Evolutionary conservation across 2,329 filamentous ascomycete genomes (phyloP), one percentile per base, ranked within the genome.

Genomic region (Aureobasidium lini): DNA sequence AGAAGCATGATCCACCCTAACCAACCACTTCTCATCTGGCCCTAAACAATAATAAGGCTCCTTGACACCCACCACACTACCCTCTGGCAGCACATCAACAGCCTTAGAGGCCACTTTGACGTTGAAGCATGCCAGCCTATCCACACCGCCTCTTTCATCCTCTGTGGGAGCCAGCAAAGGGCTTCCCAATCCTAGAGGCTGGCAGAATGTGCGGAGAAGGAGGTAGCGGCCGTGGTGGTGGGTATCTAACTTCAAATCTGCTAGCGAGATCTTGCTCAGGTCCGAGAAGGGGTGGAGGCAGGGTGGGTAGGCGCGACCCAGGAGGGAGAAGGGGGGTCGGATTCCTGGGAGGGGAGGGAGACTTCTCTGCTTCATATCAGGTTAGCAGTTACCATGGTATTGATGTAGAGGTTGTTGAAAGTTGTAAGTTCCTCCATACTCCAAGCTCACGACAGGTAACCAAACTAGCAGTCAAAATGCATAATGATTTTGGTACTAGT

Each of bases 71-170:
- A 69, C 34, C 8, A 67, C 32, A 6, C 42, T 36, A 11, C 50
- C 61, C 7, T 54, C 13, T 0, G 62, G 61, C 2, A 69, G 42
- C 3, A 64, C 48, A 6, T 63, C 52, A 2, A 60, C 36, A 31
- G 49, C 31, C 6, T 15, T 32, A 18, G 53, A 40, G 28, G 39
- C 15, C n/a, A 46, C 40, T 13, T 64, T 54, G 47, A 58, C 44
- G 18, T 66, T 63, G 54, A 62, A 65, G 29, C 68, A 50, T 1
- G 61, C 39, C 6, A 68, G 34, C 2, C 61, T 53, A 47, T 76
- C 64, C 66, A 75, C 65, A 63, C 73, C 62, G 65, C 73, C 60
- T 60, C 71, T 23, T 62, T 74, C 50, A 68, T 77, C 66, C 60
- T 70, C 62, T 66, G 77, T 63, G 59, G 57, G 61, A 23, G 60